Conservation (phyloP, 2,329 filamentous ascomycete species). For the Intubia oerlemansii region DNA sequence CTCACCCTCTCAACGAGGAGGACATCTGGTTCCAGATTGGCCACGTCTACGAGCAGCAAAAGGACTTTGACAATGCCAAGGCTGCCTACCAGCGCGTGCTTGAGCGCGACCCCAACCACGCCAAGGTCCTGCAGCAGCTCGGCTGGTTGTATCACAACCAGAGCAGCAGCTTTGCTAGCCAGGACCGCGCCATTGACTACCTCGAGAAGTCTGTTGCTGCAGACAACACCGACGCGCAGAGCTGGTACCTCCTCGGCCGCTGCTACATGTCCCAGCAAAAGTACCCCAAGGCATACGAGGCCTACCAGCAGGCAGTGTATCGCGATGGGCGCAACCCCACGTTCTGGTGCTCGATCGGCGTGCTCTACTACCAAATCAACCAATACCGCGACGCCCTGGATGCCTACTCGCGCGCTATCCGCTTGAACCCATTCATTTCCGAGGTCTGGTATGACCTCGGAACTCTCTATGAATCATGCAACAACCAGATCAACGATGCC, state of each 20-base stretch:
- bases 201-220: conserved; percentile 78
- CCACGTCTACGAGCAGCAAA: conserved; percentile 95
- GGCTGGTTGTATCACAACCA: conserved; percentile 97
- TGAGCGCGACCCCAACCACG: conserved; percentile 85
- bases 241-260: conserved; percentile 91
- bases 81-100: conserved; percentile 80
- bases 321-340: conserved; percentile 93
- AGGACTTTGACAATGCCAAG: conserved; percentile 90
- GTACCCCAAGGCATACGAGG: conserved; percentile 95
- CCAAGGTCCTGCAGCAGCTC: conserved; percentile 92
- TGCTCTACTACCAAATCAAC: conserved; percentile 98
- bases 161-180: conserved; percentile 73
- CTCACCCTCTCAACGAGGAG: conserved; percentile 80
- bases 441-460: conserved; percentile 99
- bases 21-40: conserved; percentile 99
- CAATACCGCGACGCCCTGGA: conserved; percentile 96
- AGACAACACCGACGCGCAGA: conserved; percentile 92
- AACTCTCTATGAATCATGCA: conserved; percentile 94
- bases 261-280: conserved; percentile 99
- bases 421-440: conserved; percentile 92
- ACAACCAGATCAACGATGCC: conserved; percentile 94
- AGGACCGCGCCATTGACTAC: conserved; percentile 93
- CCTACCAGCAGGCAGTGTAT: conserved; percentile 96
- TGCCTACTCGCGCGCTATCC: conserved; percentile 90
- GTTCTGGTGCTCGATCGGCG: conserved; percentile 98